Conservation (phyloP, 2,329 filamentous ascomycete species). For the Lachnellula occidentalis region DNA sequence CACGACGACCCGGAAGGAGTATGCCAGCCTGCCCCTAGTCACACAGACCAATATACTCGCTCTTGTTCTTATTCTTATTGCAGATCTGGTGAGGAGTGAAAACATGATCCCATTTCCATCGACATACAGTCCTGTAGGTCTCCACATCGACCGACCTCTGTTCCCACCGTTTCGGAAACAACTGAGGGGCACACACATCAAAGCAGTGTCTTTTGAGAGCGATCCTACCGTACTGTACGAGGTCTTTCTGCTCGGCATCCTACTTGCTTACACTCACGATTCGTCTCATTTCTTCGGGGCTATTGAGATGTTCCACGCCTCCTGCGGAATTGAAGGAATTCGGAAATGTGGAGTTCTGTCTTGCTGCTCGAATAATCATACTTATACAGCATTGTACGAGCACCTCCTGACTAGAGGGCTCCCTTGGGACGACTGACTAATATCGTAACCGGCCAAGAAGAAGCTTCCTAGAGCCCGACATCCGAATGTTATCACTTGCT, state of each 20-base stretch:
- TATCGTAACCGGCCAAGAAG: not conserved
- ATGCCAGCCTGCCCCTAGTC: conserved; percentile 7
- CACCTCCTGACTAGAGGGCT: not conserved
- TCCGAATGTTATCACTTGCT: not conserved
- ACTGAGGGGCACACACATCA: not conserved
- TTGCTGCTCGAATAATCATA: not conserved
- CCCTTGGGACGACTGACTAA: not conserved
- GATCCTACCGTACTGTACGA: not conserved
- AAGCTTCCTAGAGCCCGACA: not conserved
- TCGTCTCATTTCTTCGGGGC: not conserved
- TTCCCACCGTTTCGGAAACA: not conserved
- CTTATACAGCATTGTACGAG: not conserved
- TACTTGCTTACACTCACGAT: not conserved
- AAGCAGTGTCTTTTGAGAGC: not conserved
- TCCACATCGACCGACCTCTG: conserved; percentile 3
- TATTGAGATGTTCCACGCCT: not conserved
- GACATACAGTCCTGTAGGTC: not conserved
- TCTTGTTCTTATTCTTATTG: not conserved
- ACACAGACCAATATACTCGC: conserved; percentile 16
- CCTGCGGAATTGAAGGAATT: not conserved
- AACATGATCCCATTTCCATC: conserved; percentile 3
- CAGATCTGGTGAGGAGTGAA: not conserved
- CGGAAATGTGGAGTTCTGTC: not conserved
- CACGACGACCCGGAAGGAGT: conserved; percentile 15
- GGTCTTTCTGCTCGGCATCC: not conserved